Base-by-base conservation (phyloP, 768 basidiomycete genomes). In the Pleurotus salmoneostramineus region DNA sequence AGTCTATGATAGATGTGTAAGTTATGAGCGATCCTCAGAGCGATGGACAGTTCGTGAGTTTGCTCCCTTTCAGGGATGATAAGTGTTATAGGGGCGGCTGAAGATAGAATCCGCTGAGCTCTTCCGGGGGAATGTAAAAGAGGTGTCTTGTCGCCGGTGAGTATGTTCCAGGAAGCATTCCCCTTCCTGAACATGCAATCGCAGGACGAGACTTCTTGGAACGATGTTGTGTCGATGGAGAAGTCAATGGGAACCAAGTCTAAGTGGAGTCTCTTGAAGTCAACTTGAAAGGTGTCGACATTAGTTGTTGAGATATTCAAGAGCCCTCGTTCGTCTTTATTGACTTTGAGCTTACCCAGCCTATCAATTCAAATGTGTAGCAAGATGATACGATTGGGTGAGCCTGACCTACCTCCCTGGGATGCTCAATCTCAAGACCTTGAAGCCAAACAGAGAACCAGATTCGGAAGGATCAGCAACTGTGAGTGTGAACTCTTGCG, bases 371-470 rank as follows among this genome's bases (percentile, higher is more conserved):
- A 8, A 43, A 31, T 15, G 34, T 62, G 14, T 56, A 51, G 6
- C 3, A 11, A 6, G 42, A 31, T 1, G 17, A 31, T 21, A 45
- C 6, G 7, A 40, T 56, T 17, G 15, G 27, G 51, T 21, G 27
- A 7, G 34, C 40, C 27, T 33, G 33, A 63, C 81, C 51, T 57
- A 90, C 91, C 88, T 76, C 49, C 93, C 93, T 35, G 89, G 88
- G n/a, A 78, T 69, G 1, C 65, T 62, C 44, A 93, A 68, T 34
- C 77, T 74, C 35, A 83, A 72, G 44, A 95, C 82, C 50, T 72
- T 79, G 75, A 84, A 90, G 2, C 92, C 93, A 64, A 85, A 77
- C 56, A 93, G 68, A 1, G 88, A 75, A 1, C 90, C 91, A 57
- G 78, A 82, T 64, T 92, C 90, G 1, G 74, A 65, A 0, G 93